Conservation (phyloP, 352 stramenopile species). For the Thalassiosira hispida region DNA sequence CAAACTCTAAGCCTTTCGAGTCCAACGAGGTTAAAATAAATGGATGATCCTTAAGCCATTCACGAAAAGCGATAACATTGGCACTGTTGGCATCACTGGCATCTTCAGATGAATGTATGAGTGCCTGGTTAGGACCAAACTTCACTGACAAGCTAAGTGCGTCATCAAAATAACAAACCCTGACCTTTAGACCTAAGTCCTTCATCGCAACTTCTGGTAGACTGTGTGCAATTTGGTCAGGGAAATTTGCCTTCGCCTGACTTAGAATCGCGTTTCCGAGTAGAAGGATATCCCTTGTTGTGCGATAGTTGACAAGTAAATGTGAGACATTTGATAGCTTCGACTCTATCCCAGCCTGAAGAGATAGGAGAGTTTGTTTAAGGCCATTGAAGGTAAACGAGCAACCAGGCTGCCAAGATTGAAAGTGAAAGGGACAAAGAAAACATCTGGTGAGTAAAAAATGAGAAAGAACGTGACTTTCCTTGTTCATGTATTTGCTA, state of each 20-base stretch:
- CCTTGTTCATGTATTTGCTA: background rate
- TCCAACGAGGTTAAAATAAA: slow-evolving; percentile 50
- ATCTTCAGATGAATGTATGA: slow-evolving; percentile 42
- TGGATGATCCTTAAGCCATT: slow-evolving; percentile 48
- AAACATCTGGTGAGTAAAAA: slow-evolving; percentile 14
- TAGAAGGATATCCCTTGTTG: slow-evolving; percentile 46
- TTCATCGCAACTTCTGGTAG: slow-evolving; percentile 48
- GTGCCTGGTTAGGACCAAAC: slow-evolving; percentile 46
- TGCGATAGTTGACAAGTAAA: slow-evolving; percentile 57
- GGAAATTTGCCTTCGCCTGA: slow-evolving; percentile 39
- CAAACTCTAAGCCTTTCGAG: slow-evolving; percentile 59
- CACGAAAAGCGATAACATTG: slow-evolving; percentile 13
- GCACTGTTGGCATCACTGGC: slow-evolving; percentile 32
- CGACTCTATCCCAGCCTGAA: slow-evolving; percentile 33
- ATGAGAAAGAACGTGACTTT: background rate
- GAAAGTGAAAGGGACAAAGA: slow-evolving; percentile 7
- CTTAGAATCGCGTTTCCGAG: slow-evolving; percentile 46
- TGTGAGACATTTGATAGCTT: slow-evolving; percentile 45
- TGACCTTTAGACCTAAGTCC: slow-evolving; percentile 45
- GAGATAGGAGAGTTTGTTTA: slow-evolving; percentile 46
- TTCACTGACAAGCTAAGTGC: slow-evolving; percentile 35
- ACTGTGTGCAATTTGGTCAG: slow-evolving; percentile 36
- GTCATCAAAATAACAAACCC: slow-evolving; percentile 27
- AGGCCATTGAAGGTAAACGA: slow-evolving; percentile 54
- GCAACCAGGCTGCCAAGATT: slow-evolving; percentile 34